phyloP scores from a whole-genome alignment of 176 grass and related monocot species.

The Oryza longistaminata region DNA sequence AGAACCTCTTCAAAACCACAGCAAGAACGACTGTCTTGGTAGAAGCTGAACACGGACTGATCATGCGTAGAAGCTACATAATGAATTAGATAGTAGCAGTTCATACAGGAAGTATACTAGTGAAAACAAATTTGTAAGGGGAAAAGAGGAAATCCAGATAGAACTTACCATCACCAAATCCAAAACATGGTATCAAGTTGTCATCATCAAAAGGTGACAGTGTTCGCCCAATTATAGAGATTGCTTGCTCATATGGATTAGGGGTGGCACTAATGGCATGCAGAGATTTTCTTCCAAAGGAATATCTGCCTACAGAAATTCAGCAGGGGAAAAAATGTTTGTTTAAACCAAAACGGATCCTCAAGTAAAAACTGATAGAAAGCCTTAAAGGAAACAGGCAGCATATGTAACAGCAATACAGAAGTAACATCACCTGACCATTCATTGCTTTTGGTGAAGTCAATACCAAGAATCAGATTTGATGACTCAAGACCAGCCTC shows the following conservation, averaged over 20 bases:
- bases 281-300: conserved; percentile 77
- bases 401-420: neutral
- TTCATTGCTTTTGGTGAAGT: conserved; percentile 99
- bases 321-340: neutral
- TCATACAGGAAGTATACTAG: neutral
- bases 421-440: conserved; percentile 77
- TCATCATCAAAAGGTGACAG: conserved; percentile 98
- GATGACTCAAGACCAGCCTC: conserved; percentile 95
- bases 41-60: conserved; percentile 92
- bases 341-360: neutral
- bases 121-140: conserved; percentile 4
- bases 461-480: conserved; percentile 89
- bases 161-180: conserved; percentile 91
- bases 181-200: conserved; percentile 97
- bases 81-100: conserved; percentile 20
- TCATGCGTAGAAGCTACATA: conserved; percentile 76
- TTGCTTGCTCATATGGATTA: conserved; percentile 96
- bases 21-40: conserved; percentile 60
- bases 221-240: conserved; percentile 94
- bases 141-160: conserved; percentile 12
- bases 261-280: conserved; percentile 65
- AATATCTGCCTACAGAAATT: conserved; percentile 59
- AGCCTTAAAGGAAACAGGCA: neutral
- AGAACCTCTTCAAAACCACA: conserved; percentile 93
- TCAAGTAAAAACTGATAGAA: conserved; percentile 9